Conservation (phyloP, 495 filamentous ascomycete species). For the Trichoderma asperelloides region DNA sequence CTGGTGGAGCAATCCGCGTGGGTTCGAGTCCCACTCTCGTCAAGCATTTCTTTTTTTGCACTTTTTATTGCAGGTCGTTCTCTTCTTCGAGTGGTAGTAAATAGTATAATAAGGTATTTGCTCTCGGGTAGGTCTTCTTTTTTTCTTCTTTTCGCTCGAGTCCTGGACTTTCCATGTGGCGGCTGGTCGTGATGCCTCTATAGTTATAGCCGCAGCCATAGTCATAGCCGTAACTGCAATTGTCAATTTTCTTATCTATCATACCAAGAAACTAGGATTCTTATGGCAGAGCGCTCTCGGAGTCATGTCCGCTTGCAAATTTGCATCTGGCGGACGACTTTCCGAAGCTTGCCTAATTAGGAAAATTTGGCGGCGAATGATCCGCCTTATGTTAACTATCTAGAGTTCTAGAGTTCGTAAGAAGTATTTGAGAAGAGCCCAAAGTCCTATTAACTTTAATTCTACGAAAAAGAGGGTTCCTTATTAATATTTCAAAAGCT, state of each 20-base stretch:
- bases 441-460: background rate
- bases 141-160: no score
- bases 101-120: no score
- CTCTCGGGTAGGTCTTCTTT: no score
- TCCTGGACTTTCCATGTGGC: no score
- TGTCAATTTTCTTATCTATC: no score
- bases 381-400: background rate
- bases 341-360: background rate
- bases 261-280: background rate
- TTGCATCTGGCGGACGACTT: background rate
- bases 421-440: background rate
- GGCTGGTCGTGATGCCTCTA: no score
- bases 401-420: background rate
- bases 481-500: background rate
- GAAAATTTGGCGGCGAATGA: background rate
- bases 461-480: background rate
- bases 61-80: background rate
- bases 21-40: conserved; percentile 35
- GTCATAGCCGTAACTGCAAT: no score
- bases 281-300: background rate
- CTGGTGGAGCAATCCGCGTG: conserved; percentile 30
- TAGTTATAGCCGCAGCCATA: no score
- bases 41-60: conserved; percentile 12
- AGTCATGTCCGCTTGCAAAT: background rate
- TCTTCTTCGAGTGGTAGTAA: background rate